A percentile compares a stretch with the other conserved stretches of the same genome.
These are phyloP conservation scores for Clonostachys rosea DNA, from an alignment of 2,329 filamentous ascomycete species.

Conservation along the genomic window DNA sequence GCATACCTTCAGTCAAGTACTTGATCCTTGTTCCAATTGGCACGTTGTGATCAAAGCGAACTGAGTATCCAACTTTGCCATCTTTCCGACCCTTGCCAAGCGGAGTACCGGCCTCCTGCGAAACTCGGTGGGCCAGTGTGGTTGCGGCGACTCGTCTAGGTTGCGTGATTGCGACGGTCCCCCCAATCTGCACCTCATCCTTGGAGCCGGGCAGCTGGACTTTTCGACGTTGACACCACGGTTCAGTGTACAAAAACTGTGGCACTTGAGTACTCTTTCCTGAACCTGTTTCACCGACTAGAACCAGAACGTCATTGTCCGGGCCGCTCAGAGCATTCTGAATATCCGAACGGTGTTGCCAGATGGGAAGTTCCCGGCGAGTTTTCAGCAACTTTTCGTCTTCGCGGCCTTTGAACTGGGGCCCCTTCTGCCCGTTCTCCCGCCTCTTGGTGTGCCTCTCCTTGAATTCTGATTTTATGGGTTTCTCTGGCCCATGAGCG, in stretches of 20 bases:
- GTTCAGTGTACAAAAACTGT: constrained; percentile 75
- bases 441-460: constrained; percentile 1
- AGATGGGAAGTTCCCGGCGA: constrained; percentile 75
- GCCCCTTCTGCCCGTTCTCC: constrained; percentile 1
- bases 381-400: constrained; percentile 30
- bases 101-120: constrained; percentile 64
- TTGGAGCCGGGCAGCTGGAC: constrained; percentile 36
- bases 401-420: constrained; percentile 9
- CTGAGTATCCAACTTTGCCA: constrained; percentile 78
- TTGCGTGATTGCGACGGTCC: constrained; percentile 89
- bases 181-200: constrained; percentile 55
- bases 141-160: constrained; percentile 92
- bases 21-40: constrained; percentile 85
- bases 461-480: not conserved
- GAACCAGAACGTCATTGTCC: constrained; percentile 65
- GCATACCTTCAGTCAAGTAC: constrained; percentile 93
- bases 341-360: constrained; percentile 68
- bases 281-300: constrained; percentile 92
- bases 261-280: constrained; percentile 97
- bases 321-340: constrained; percentile 47
- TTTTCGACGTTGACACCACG: constrained; percentile 67
- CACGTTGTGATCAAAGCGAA: constrained; percentile 86
- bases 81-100: constrained; percentile 32
- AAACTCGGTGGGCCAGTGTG: constrained; percentile 81
- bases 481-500: not conserved